Conservation (phyloP, 768 basidiomycete species). For the Tricholoma sp. region DNA sequence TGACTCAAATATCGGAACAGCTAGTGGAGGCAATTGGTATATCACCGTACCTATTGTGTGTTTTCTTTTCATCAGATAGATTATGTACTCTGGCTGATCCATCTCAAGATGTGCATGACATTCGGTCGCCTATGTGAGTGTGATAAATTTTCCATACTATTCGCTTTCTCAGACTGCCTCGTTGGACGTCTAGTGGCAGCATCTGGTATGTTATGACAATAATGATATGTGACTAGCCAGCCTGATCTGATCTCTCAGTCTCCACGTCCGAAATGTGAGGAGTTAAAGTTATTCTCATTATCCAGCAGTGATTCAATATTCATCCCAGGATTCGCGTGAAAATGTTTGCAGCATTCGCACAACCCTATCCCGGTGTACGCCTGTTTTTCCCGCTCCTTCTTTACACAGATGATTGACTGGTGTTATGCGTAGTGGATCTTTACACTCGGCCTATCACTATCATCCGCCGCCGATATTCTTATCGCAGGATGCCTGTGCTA, state of each 20-base stretch:
- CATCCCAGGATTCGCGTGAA: slow-evolving; percentile 11
- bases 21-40: slow-evolving; percentile 21
- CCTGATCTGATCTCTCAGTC: slow-evolving; percentile 6
- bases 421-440: slow-evolving; percentile 30
- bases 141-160: not conserved
- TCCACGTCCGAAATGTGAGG: slow-evolving; percentile 21
- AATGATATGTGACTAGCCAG: not conserved
- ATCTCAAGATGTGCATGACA: slow-evolving; percentile 13
- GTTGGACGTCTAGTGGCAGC: slow-evolving; percentile 14
- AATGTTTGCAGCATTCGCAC: slow-evolving; percentile 11
- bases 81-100: not conserved
- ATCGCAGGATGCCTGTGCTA: slow-evolving; percentile 33
- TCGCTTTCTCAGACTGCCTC: not conserved
- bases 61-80: not conserved
- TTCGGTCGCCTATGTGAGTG: slow-evolving; percentile 18
- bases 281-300: too few species aligned
- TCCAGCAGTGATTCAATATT: not conserved
- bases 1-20: slow-evolving; percentile 3
- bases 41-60: slow-evolving; percentile 21
- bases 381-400: not conserved
- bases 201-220: slow-evolving; percentile 9
- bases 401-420: not conserved
- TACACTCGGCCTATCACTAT: slow-evolving; percentile 36
- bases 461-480: slow-evolving; percentile 32
- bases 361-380: slow-evolving; percentile 18